Base-by-base conservation (phyloP, 1,139 yeast genomes). In the Debaryomycetaceae sp. region DNA sequence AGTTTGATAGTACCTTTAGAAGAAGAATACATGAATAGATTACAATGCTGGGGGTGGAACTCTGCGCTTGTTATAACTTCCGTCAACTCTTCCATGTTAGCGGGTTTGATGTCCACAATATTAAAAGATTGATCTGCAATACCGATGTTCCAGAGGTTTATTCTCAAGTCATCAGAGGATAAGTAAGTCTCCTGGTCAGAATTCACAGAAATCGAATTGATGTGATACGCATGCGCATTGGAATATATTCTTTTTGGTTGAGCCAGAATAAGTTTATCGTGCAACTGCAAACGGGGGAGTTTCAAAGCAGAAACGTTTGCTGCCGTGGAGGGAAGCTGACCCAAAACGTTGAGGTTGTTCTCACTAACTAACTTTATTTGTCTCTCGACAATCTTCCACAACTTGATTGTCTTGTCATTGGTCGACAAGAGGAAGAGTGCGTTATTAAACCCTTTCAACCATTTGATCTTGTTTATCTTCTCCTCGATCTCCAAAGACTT, bases 11-110 rank as follows among this genome's bases (percentile, higher is more conserved):
- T 88, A 47, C 99, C 99, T 65, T 93, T 93, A 41, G 96, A 87
- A 11, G 96, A 87, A n/a, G 97, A 85, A 69, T 93, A 93, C 95
- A 93, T 90, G 66, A 95, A 93, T 59, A 87, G 74, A 65, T 93
- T 93, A 73, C 99, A 95, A 63, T 86, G 85, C 44, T 73, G 72
- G 13, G 99, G 99, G 65, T 95, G 99, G 71, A 95, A 93, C 65
- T 91, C 97, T 3, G 98, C 96, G 58, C 95, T 82, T n/a, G 99
- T 95, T 54, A 95, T 93, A 44, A 95, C 99, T 66, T 95, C 99
- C 11, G 99, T 93, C 59, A 95, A 79, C 68, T 95, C 99, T 70
- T 95, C 99, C 99, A 95, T 95, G 66, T 91, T 90, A 17, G 93
- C 88, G 6, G 99, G 99, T 66, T 95, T 91, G 59, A 95, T 95